phyloP scores from a whole-genome alignment of 2,329 filamentous ascomycete genomes.

The Setomelanomma holmii region DNA sequence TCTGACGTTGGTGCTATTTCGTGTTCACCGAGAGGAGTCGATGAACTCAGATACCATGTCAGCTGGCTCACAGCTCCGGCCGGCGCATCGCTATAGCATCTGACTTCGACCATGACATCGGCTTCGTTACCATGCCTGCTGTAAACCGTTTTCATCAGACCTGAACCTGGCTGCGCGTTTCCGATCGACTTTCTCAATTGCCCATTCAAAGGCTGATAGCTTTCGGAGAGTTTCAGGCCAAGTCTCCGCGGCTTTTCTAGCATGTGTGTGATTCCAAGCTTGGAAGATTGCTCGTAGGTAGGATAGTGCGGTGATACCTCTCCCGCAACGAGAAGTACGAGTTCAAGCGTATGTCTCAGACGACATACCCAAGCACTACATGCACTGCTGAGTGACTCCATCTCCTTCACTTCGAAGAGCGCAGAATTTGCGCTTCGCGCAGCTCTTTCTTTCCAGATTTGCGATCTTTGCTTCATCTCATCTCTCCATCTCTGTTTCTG shows the following conservation, averaged over 20 bases:
- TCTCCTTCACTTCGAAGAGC: constrained; percentile 17
- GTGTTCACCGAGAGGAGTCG: constrained; percentile 1
- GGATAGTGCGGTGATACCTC: constrained; percentile 14
- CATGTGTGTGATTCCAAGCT: constrained; percentile 15
- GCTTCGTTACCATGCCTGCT: constrained; percentile 12
- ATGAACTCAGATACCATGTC: constrained; percentile 20
- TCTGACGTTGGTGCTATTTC: constrained; percentile 3
- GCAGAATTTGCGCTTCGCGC: constrained; percentile 5
- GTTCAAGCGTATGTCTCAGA: constrained; percentile 17
- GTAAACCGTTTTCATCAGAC: constrained; percentile 19
- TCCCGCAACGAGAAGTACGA: constrained; percentile 15
- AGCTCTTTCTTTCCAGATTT: constrained; percentile 17
- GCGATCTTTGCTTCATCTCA: constrained; percentile 15
- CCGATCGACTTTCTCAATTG: constrained; percentile 9
- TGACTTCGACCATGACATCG: constrained; percentile 64
- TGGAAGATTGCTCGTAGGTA: constrained; percentile 5
- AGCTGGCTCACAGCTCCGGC: constrained; percentile 18
- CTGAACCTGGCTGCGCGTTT: not conserved
- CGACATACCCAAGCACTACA: constrained; percentile 12
- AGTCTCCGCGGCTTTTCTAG: constrained; percentile 19
- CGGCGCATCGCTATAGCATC: constrained; percentile 68
- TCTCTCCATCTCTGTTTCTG: constrained; percentile 14
- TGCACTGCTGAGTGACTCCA: constrained; percentile 3
- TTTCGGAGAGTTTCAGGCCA: constrained; percentile 6
- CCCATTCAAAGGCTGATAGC: constrained; percentile 15